These are phyloP conservation scores for Epithele typhae DNA, from an alignment of 768 basidiomycete species.

Conservation along the genomic window DNA sequence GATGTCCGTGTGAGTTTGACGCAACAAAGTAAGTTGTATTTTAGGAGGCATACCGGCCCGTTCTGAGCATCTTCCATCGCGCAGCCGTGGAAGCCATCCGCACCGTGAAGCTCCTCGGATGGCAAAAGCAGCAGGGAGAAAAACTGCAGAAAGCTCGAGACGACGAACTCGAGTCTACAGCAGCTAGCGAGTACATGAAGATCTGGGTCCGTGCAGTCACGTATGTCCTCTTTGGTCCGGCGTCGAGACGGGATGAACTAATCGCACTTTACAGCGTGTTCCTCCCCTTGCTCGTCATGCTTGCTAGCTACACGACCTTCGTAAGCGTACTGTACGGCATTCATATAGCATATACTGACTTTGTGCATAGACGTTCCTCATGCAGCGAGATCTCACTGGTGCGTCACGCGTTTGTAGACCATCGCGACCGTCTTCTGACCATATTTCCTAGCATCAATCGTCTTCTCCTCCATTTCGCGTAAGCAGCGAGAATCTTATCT, in stretches of 20 bases:
- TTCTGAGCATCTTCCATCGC: constrained; percentile 2
- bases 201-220: constrained; percentile 39
- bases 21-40: constrained; percentile 27
- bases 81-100: constrained; percentile 33
- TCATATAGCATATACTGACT: not conserved
- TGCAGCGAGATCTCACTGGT: constrained; percentile 31
- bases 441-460: constrained; percentile 24
- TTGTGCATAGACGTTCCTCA: constrained; percentile 26
- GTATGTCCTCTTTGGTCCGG: constrained; percentile 27
- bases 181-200: constrained; percentile 45
- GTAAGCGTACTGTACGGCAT: constrained; percentile 27
- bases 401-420: not conserved
- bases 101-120: constrained; percentile 43
- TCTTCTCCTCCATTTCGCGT: constrained; percentile 31
- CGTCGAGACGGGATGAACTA: too few relatives aligned
- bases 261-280: constrained; percentile 35
- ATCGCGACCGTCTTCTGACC: not conserved
- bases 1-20: constrained; percentile 40
- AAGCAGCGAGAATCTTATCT: not conserved
- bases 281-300: constrained; percentile 59
- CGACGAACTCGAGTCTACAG: constrained; percentile 50
- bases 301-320: constrained; percentile 55
- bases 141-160: constrained; percentile 52
- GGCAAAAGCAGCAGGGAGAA: constrained; percentile 42
- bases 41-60: not conserved